phyloP scores from a whole-genome alignment of 129 eudicot genomes.

The Saussurea involucrata region DNA sequence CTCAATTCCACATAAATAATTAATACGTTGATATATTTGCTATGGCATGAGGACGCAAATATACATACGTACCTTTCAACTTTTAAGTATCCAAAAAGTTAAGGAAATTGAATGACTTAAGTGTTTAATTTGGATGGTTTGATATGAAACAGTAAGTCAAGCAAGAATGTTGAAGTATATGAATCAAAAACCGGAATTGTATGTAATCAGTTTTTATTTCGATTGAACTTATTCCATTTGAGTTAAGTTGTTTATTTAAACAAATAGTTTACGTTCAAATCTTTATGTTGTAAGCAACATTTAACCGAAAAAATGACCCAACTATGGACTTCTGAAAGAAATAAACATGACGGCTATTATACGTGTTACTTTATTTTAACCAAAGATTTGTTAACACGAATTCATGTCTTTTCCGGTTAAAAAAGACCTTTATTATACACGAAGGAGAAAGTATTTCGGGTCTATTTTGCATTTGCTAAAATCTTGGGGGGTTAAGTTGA shows the following conservation, averaged over 20 bases:
- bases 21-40: neutral
- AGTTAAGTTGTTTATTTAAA: neutral
- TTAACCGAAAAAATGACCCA: neutral
- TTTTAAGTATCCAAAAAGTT: neutral
- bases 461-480: conserved; percentile 29
- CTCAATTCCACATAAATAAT: neutral
- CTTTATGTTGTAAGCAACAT: neutral
- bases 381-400: neutral
- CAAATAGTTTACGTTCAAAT: neutral
- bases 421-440: neutral
- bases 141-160: neutral
- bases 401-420: neutral
- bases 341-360: neutral
- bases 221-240: neutral
- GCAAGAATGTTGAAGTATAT: neutral
- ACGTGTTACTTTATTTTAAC: neutral
- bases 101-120: neutral
- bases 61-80: neutral
- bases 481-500: conserved; percentile 27
- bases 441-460: conserved; percentile 22
- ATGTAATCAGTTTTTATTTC: neutral
- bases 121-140: neutral
- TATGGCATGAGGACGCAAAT: neutral
- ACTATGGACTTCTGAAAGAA: neutral
- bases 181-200: neutral